A percentile compares a stretch with the other conserved stretches of the same genome.
Conservation (phyloP, 257 asterid species). For the Capsicum baccatum region DNA sequence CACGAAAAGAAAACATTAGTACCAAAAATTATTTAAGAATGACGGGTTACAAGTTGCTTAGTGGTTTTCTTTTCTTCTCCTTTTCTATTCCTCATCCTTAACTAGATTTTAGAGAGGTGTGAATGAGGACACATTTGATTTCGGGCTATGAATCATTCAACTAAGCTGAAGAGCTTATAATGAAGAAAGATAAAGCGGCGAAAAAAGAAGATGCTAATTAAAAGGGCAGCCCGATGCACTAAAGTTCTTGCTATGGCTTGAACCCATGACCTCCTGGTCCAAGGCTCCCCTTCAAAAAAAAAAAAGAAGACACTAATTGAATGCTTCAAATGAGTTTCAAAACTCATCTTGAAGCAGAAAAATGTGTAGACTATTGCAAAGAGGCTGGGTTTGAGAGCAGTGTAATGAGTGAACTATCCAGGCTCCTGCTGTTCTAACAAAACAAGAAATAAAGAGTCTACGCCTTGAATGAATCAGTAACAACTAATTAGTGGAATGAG, state of each 20-base stretch:
- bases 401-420: neutral
- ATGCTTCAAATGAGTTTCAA: neutral
- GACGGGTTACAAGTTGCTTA: neutral
- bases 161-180: neutral
- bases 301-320: no score
- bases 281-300: no score
- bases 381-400: no score
- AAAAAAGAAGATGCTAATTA: no score
- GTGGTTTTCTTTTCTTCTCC: neutral
- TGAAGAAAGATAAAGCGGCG: neutral
- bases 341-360: neutral
- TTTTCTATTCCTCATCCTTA: neutral
- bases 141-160: neutral
- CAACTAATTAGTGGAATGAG: neutral
- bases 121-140: neutral
- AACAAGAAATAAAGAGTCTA: neutral
- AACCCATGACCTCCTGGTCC: no score
- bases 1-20: neutral
- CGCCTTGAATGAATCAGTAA: neutral
- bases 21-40: neutral
- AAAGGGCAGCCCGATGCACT: no score
- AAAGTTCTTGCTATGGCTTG: no score
- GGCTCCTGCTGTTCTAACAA: neutral
- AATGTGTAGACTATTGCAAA: no score
- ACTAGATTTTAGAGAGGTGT: neutral